Percentiles rank a stretch among this genome's conserved stretches.
Conservation (phyloP, 148 eudicot species). For the Diospyros lotus region DNA sequence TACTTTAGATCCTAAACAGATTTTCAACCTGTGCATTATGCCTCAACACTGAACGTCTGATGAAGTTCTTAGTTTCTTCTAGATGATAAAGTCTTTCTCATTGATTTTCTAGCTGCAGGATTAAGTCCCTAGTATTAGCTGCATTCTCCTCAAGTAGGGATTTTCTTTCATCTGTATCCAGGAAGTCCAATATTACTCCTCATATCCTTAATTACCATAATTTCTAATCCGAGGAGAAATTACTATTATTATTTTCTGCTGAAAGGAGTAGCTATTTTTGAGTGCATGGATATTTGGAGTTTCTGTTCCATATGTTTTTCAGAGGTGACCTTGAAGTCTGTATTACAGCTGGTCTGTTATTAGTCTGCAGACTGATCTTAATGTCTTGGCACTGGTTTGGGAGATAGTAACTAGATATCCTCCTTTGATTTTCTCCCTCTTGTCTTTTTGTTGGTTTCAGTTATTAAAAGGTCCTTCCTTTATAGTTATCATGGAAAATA, state of each 20-base stretch:
- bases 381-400: neutral
- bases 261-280: too few species aligned
- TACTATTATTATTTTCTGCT: neutral
- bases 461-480: neutral
- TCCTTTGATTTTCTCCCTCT: neutral
- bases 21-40: neutral
- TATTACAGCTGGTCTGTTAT: neutral
- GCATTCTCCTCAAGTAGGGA: neutral
- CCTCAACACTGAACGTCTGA: neutral
- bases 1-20: conserved; percentile 3
- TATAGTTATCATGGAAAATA: neutral
- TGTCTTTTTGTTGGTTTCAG: neutral
- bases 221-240: neutral
- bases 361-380: neutral
- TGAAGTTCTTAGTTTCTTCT: neutral
- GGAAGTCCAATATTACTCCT: neutral
- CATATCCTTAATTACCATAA: neutral
- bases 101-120: conserved; percentile 5
- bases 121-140: neutral
- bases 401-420: neutral
- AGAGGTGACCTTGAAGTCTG: too few species aligned
- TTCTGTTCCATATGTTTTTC: neutral
- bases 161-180: neutral
- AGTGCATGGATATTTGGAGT: neutral
- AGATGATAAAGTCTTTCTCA: neutral